Evolutionary conservation across 768 basidiomycete species (phyloP), one percentile per base, ranked within the genome.

Genomic region (Phaffia tasmanica): DNA sequence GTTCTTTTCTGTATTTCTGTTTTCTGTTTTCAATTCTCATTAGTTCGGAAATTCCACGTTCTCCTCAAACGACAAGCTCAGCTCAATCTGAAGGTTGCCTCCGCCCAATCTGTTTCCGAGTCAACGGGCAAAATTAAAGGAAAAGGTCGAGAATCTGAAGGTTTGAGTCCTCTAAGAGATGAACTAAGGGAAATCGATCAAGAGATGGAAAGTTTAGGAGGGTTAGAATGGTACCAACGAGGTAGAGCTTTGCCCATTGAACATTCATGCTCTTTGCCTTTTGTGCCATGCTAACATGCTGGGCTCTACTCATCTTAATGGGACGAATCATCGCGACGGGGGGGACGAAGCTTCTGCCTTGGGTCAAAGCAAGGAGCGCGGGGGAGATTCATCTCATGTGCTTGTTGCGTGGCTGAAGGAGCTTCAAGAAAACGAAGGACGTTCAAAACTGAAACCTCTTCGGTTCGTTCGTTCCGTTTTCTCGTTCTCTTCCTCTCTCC

Each of bases 311-410:
- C 0, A 14, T n/a, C 21, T 21, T 51, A 14, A n/a, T 57, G 30
- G 11, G 49, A 55, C 42, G n/a, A 35, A 53, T 32, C 32, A 32
- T 63, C 27, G 11, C 29, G 15, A 46, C 29, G 8, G 30, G n/a
- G n/a, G 19, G 9, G 14, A 50, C 58, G 9, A 79, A 49, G 88
- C 91, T 81, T 92, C 89, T 42, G 81, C 77, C 63, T 79, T 87
- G 19, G 92, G 92, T 1, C 92, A 95, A 73, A 82, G 83, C 2
- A 79, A 77, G 9, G 87, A 90, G 67, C 79, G 92, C 62, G 92
- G 92, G 11, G 92, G 92, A 3, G 92, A 91, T 7, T 89, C 86
- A 72, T 87, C 93, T 72, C 87, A 83, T 72, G 78, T 91, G 2
- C 76, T 92, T 27, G 81, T 94, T 53, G 72, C 72, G 49, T 95